A percentile compares a stretch with the other conserved stretches of the same genome.
Conservation (phyloP, 805 yeast species). For the Dipodascus albidus region DNA sequence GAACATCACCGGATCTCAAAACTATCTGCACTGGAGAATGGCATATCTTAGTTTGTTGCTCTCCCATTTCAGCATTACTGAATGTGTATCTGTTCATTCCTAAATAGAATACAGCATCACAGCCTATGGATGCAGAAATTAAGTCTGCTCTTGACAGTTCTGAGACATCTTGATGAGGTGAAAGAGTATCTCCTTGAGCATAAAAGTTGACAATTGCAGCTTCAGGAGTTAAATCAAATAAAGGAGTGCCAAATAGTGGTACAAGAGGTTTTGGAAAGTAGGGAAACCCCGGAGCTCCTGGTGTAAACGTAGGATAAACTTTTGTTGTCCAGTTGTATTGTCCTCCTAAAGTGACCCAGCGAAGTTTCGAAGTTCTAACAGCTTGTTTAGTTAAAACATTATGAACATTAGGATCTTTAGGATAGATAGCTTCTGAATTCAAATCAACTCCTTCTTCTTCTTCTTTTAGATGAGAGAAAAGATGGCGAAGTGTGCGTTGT, state of each 20-base stretch:
- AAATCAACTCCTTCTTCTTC: too few species aligned
- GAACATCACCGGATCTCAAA: slow-evolving; percentile 29
- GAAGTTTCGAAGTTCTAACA: slow-evolving; percentile 21
- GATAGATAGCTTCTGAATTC: too few species aligned
- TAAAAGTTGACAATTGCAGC: slow-evolving; percentile 35
- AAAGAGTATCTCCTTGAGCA: slow-evolving; percentile 31
- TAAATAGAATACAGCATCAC: slow-evolving; percentile 29
- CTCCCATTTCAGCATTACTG: not conserved
- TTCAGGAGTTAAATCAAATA: slow-evolving; percentile 24
- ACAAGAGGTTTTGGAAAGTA: slow-evolving; percentile 21
- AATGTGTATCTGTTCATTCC: slow-evolving; percentile 15
- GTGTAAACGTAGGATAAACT: slow-evolving; percentile 28
- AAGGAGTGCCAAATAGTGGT: slow-evolving; percentile 11
- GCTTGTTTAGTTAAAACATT: slow-evolving; percentile 12
- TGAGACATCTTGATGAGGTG: slow-evolving; percentile 35
- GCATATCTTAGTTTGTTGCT: slow-evolving; percentile 3
- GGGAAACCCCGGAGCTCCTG: slow-evolving; percentile 23
- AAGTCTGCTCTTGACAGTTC: slow-evolving; percentile 27
- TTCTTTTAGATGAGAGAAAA: too few species aligned
- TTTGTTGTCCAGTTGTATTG: slow-evolving; percentile 36
- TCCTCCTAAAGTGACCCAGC: slow-evolving; percentile 38
- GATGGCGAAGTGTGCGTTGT: slow-evolving; percentile 21
- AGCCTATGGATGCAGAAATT: slow-evolving; percentile 29
- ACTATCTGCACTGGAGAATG: slow-evolving; percentile 25
- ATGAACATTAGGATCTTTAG: slow-evolving; percentile 5